phyloP scores from a whole-genome alignment of 2,329 filamentous ascomycete species.

The Sporothrix sp. region DNA sequence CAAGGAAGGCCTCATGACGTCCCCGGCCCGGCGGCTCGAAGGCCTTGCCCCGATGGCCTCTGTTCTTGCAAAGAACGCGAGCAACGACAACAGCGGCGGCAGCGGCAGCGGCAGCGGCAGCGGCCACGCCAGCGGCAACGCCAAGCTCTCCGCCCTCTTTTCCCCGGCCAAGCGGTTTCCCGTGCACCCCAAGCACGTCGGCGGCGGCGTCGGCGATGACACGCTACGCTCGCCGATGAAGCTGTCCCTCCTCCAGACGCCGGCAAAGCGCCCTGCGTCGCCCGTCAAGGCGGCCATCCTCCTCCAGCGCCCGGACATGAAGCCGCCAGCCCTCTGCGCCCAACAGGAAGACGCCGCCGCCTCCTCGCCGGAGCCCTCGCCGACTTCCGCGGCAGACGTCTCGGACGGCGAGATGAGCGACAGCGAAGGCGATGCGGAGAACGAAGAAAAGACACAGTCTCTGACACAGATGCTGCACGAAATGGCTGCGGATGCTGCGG shows the following conservation, averaged over 20 bases:
- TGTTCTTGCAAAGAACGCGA: slow-evolving; percentile 8
- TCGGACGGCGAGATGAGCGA: too few species aligned
- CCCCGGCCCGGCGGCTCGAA: slow-evolving; percentile 47
- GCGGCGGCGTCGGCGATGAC: slow-evolving; percentile 21
- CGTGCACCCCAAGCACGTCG: slow-evolving; percentile 33
- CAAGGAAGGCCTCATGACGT: slow-evolving; percentile 43
- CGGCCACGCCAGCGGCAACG: slow-evolving; percentile 1
- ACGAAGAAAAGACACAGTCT: slow-evolving; percentile 14
- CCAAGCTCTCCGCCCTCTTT: slow-evolving; percentile 34
- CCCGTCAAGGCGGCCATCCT: slow-evolving; percentile 28
- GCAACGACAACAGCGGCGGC: slow-evolving; percentile 11
- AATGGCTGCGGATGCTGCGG: slow-evolving; percentile 15
- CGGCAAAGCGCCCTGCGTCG: slow-evolving; percentile 25
- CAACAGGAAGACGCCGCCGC: slow-evolving; percentile 14
- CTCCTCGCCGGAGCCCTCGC: slow-evolving; percentile 27
- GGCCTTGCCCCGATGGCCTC: slow-evolving; percentile 19
- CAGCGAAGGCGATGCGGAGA: slow-evolving; percentile 16
- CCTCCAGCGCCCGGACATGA: slow-evolving; percentile 23
- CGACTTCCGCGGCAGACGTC: too few species aligned
- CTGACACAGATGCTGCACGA: slow-evolving; percentile 16
- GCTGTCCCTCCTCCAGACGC: slow-evolving; percentile 40
- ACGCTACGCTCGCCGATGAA: slow-evolving; percentile 33
- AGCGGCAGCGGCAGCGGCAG: not conserved
- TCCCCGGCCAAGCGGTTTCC: slow-evolving; percentile 43
- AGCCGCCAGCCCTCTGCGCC: not conserved